A percentile compares a stretch with the other conserved stretches of the same genome.
phyloP scores from a whole-genome alignment of 768 basidiomycete genomes.

The Dacryopinax spathularia region DNA sequence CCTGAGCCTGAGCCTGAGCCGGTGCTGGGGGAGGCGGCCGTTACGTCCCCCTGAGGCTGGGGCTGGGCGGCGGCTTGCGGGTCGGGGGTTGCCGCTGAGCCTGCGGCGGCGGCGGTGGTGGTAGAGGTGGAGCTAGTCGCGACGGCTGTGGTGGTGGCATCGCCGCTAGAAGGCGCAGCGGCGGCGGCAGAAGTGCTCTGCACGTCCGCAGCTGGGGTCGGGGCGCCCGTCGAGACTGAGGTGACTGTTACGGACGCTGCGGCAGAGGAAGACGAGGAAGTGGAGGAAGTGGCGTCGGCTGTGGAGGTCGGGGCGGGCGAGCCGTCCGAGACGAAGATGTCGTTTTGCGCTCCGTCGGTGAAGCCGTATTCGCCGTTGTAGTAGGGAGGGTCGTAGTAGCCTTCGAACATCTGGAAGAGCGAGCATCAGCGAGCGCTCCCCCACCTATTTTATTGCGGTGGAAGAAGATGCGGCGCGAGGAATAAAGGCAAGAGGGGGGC shows the following conservation, averaged over 20 bases:
- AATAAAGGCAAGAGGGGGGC: neutral
- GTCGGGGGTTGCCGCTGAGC: neutral
- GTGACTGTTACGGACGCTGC: no score
- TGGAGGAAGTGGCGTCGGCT: neutral
- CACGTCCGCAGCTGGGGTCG: no score
- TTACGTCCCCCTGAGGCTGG: no score
- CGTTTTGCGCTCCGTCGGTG: constrained; percentile 52
- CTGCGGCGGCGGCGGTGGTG: neutral
- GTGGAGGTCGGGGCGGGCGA: neutral
- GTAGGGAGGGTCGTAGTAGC: constrained; percentile 16
- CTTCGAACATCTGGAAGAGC: constrained; percentile 43
- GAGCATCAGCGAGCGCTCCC: no score
- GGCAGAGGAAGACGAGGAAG: neutral
- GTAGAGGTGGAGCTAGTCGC: neutral
- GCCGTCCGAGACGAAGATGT: constrained; percentile 38
- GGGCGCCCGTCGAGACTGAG: no score
- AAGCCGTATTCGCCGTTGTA: constrained; percentile 64
- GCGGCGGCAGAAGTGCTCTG: no score
- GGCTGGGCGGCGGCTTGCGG: neutral
- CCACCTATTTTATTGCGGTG: no score
- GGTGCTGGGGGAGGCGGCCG: no score
- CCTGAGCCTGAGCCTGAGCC: no score
- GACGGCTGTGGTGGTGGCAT: no score
- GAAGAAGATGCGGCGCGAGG: no score
- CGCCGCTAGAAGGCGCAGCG: no score